Base-by-base conservation (phyloP, 139 green algal species). In the Ettlia oleoabundans region DNA sequence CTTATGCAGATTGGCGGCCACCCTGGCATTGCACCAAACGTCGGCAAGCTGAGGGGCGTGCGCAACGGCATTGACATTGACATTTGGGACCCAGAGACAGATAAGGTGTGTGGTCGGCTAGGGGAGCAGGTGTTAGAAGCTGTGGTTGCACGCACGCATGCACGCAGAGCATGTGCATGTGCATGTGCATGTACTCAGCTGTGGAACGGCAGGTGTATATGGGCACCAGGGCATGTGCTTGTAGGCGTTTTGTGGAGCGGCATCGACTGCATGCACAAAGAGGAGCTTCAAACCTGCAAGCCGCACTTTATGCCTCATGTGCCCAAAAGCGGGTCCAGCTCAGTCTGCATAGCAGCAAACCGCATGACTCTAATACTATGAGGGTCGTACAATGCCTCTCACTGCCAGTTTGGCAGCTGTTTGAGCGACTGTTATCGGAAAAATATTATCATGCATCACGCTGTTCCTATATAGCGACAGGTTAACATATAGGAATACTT, bases 51-150 rank as follows among this genome's bases (percentile, higher is more conserved):
- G 85, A 90, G 90, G 79, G 94, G 94, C 73, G 96, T 97, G 79
- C 84, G 78, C 63, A 91, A 92, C 53, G 87, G 86, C 77, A 99
- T 99, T 66, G 96, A 99, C 90, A 61, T 83, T 42, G 96, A 99
- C 85, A 96, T 98, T 58, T 99, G 96, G 96, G 92, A 99, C 88
- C 96, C 96, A 2, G 76, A 88, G 37, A 88, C 88, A n/a, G 96
- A 99, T 86, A 70, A 28, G 33, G 78, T 77, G 66, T 26, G 52
- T 41, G 32, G 33, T 13, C 7, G 64, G 19, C n/a, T 13, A 9
- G 47, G 47, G 47, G 47, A 15, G 47, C 13, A 15, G 47, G 47
- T 58, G 47, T 24, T 24, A 15, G 47, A 15, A 15, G 47, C 13
- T 10, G 47, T 10, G 47, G 47, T 10, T 10, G 47, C 47, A 58